Percentiles rank a stretch among this genome's conserved stretches.
Evolutionary conservation across 306 rosid species (phyloP).

Genomic region (Argentina anserina): DNA sequence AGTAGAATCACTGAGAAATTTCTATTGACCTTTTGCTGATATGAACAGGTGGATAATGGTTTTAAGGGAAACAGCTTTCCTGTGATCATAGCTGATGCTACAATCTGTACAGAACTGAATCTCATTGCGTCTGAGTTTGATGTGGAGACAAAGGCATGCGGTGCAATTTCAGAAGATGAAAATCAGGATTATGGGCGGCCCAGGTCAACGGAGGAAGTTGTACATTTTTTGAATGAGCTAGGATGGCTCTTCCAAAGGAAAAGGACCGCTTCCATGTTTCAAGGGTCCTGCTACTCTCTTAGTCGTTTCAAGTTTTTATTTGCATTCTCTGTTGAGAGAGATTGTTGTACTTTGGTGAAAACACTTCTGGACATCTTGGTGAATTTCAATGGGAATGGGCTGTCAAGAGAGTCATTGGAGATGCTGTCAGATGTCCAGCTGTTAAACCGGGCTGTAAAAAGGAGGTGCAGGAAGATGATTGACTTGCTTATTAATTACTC

Average conservation of each 20-base stretch:
- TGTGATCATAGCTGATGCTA: conserved; percentile 69
- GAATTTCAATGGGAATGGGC: conserved; percentile 43
- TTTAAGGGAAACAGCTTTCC: conserved; percentile 80
- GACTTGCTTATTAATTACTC: conserved; percentile 65
- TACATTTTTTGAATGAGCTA: conserved; percentile 80
- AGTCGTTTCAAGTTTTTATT: conserved; percentile 73
- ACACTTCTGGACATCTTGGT: conserved; percentile 68
- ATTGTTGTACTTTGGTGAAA: conserved; percentile 60
- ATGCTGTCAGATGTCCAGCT: conserved; percentile 74
- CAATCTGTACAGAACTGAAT: conserved; percentile 71
- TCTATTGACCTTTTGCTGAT: conserved; percentile 7
- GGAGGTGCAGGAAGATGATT: conserved; percentile 63
- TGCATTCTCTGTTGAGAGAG: conserved; percentile 71
- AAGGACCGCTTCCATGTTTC: conserved; percentile 35
- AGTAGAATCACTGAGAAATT: neutral
- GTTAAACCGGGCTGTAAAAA: conserved; percentile 73
- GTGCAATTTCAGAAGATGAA: conserved; percentile 49
- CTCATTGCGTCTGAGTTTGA: conserved; percentile 67
- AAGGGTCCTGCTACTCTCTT: conserved; percentile 46
- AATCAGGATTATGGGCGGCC: conserved; percentile 43
- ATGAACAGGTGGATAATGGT: conserved; percentile 87
- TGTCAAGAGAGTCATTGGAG: conserved; percentile 49
- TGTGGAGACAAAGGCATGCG: conserved; percentile 34
- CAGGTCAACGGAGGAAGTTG: conserved; percentile 63
- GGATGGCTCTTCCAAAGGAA: conserved; percentile 90